Conservation (phyloP, 2,329 filamentous ascomycete genomes). For the Volutella citrinella region DNA sequence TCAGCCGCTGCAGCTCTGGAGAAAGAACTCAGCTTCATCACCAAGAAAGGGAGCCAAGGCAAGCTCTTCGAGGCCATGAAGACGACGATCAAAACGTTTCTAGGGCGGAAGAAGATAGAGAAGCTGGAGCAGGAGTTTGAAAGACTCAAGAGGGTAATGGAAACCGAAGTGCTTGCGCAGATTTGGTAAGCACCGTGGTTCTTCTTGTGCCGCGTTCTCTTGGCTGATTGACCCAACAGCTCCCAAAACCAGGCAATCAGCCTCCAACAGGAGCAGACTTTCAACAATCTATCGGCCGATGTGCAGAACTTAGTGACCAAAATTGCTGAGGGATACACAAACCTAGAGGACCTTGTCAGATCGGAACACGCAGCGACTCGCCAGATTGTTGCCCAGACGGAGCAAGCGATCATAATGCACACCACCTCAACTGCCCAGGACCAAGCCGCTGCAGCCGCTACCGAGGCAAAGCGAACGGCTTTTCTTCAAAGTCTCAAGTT, state of each 20-base stretch:
- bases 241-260: slow-evolving; percentile 1
- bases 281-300: background rate
- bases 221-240: background rate
- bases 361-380: background rate
- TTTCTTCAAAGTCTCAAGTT: slow-evolving; percentile 5
- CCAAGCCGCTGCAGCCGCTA: background rate
- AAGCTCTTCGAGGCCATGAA: background rate
- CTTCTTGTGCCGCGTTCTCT: background rate
- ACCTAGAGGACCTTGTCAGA: background rate
- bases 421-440: background rate
- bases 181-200: slow-evolving; percentile 6
- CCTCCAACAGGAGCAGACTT: background rate
- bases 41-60: background rate
- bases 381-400: background rate
- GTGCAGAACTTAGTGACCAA: background rate
- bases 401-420: slow-evolving; percentile 1
- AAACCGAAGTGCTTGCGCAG: slow-evolving; percentile 1
- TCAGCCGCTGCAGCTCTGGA: slow-evolving; percentile 1
- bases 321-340: background rate
- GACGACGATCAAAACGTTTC: background rate
- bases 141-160: slow-evolving; percentile 3
- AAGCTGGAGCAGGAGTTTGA: background rate
- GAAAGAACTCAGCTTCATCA: background rate
- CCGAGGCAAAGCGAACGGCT: background rate
- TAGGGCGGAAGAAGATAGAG: slow-evolving; percentile 7